A percentile compares a stretch with the other conserved stretches of the same genome.
These are phyloP conservation scores for Chrysoporthe cubensis DNA, from an alignment of 2,329 filamentous ascomycete genomes.

Conservation along the genomic window DNA sequence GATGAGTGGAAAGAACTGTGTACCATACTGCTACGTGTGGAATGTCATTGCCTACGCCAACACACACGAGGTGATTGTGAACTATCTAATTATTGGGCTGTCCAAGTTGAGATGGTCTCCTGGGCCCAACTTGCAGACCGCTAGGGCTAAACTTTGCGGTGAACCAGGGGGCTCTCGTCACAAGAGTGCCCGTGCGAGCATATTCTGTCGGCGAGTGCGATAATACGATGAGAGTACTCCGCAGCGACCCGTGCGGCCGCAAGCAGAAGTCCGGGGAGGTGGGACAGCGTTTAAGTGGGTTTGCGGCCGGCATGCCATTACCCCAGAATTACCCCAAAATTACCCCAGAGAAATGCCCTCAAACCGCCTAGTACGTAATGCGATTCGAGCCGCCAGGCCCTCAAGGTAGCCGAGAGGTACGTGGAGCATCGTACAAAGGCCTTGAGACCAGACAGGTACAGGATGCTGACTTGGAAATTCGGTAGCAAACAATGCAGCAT, in stretches of 20 bases:
- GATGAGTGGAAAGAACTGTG: no score
- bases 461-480: background rate
- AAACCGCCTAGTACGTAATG: slow-evolving; percentile 28
- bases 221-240: background rate
- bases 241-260: background rate
- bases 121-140: background rate
- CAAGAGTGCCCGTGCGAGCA: background rate
- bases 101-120: background rate
- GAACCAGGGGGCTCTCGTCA: background rate
- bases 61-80: background rate
- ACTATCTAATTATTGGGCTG: no score
- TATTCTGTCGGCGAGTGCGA: background rate
- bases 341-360: slow-evolving; percentile 25
- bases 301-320: slow-evolving; percentile 11
- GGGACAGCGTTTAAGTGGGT: background rate
- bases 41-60: background rate
- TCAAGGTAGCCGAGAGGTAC: slow-evolving; percentile 5
- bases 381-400: background rate
- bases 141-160: background rate
- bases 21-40: no score
- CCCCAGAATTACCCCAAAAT: slow-evolving; percentile 28
- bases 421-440: slow-evolving; percentile 7
- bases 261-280: background rate
- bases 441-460: slow-evolving; percentile 2
- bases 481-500: background rate